Evolutionary conservation across 1,284 basidiomycete species (phyloP).

Genomic region (Cryptococcus floricola): DNA sequence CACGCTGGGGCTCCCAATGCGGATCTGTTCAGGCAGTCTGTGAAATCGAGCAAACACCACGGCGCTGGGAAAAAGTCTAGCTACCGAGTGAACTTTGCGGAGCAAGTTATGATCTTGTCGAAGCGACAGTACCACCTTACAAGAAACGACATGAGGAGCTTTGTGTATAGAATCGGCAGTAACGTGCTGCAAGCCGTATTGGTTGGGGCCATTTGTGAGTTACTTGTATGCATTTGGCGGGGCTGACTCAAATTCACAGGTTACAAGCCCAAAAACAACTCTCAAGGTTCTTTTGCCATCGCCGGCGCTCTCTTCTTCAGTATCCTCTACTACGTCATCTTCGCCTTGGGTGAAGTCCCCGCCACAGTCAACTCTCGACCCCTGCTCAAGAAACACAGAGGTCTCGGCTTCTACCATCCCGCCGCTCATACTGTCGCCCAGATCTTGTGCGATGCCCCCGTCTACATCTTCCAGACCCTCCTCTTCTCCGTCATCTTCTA

Average conservation of each 20-base stretch:
- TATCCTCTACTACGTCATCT: too few relatives aligned
- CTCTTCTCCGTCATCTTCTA: neutral
- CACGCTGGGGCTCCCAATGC: neutral
- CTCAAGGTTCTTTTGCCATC: too few relatives aligned
- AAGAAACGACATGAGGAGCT: neutral
- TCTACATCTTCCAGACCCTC: too few relatives aligned
- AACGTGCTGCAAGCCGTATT: neutral
- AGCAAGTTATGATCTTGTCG: too few relatives aligned
- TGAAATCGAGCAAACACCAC: conserved; percentile 15
- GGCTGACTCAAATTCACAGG: too few relatives aligned
- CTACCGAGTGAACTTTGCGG: conserved; percentile 17
- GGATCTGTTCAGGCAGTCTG: neutral
- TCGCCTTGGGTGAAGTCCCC: too few relatives aligned
- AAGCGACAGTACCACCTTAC: neutral
- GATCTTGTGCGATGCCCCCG: neutral
- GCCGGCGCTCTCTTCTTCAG: too few relatives aligned
- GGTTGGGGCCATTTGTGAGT: neutral
- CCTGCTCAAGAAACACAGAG: neutral
- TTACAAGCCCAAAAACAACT: too few relatives aligned
- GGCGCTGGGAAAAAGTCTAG: conserved; percentile 48
- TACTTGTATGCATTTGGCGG: too few relatives aligned
- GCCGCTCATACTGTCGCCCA: neutral
- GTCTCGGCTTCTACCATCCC: neutral
- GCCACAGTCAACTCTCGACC: neutral
- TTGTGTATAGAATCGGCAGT: neutral